Evolutionary conservation across 1,284 basidiomycete species (phyloP).

Genomic region (Apiotrichum gracile): DNA sequence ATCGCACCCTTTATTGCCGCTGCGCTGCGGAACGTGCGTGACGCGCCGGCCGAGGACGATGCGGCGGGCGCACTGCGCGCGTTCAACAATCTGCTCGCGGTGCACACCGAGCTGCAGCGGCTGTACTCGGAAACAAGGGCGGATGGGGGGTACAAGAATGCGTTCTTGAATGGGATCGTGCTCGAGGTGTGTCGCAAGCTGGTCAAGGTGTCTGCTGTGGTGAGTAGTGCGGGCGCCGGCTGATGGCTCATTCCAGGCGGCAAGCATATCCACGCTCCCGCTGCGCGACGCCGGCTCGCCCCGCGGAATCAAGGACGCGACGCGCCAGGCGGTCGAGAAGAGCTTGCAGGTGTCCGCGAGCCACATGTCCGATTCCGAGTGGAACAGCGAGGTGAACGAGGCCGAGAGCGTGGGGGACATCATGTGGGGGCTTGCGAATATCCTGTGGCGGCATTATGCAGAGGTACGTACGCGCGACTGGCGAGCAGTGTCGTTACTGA

Average conservation of each 20-base stretch:
- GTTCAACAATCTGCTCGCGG: conserved; percentile 20
- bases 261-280: conserved; percentile 23
- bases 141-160: conserved; percentile 21
- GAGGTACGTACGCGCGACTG: conserved; percentile 18
- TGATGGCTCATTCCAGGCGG: conserved; percentile 16
- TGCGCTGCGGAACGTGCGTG: conserved; percentile 22
- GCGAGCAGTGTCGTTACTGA: background rate
- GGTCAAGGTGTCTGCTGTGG: conserved; percentile 7
- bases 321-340: conserved; percentile 37
- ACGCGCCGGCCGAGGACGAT: conserved; percentile 1
- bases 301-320: conserved; percentile 33
- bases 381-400: conserved; percentile 6
- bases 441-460: conserved; percentile 38
- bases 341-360: conserved; percentile 29
- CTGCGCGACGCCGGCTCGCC: conserved; percentile 26
- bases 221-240: conserved; percentile 5
- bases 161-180: conserved; percentile 32
- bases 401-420: conserved; percentile 27
- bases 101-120: conserved; percentile 32
- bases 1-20: conserved; percentile 23
- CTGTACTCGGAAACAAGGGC: conserved; percentile 23
- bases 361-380: conserved; percentile 19
- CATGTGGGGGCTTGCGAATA: conserved; percentile 33
- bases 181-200: conserved; percentile 9
- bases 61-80: conserved; percentile 13